phyloP scores from a whole-genome alignment of 352 stramenopile genomes.

The Phytophthora pinifolia region DNA sequence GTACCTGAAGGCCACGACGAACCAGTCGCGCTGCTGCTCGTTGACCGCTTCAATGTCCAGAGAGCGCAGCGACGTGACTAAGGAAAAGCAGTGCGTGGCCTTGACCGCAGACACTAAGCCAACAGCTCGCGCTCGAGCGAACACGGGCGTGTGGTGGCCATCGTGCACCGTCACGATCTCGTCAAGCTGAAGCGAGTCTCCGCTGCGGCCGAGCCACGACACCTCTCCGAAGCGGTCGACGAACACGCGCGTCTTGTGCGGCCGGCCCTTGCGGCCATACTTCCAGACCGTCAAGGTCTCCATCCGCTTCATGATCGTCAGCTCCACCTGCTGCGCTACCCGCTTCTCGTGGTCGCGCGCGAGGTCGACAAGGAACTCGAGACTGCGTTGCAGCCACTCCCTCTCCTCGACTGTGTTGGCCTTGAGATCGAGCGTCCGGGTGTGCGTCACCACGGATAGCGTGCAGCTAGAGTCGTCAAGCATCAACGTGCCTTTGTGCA shows the following conservation, averaged over 20 bases:
- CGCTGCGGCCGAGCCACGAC: constrained; percentile 77
- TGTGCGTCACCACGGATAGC: constrained; percentile 72
- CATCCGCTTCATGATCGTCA: constrained; percentile 86
- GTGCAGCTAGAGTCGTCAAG: constrained; percentile 69
- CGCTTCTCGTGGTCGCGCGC: constrained; percentile 72
- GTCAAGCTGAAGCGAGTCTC: constrained; percentile 75
- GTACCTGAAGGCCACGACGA: constrained; percentile 85
- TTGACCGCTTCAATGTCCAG: constrained; percentile 77
- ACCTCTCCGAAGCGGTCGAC: constrained; percentile 85
- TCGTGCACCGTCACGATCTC: constrained; percentile 62
- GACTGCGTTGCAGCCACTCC: constrained; percentile 77
- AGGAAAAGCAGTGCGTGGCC: constrained; percentile 62
- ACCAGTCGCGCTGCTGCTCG: constrained; percentile 82
- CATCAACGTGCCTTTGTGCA: constrained; percentile 68
- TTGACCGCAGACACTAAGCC: constrained; percentile 33
- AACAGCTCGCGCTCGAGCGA: constrained; percentile 42
- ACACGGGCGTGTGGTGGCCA: constrained; percentile 66
- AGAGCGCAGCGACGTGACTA: constrained; percentile 61
- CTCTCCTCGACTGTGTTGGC: constrained; percentile 64
- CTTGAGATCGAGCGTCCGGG: constrained; percentile 77
- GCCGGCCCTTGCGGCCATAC: constrained; percentile 69
- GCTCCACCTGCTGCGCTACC: constrained; percentile 76
- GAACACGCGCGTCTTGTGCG: constrained; percentile 83
- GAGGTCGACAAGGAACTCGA: constrained; percentile 73
- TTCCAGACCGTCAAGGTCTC: constrained; percentile 73